phyloP scores from a whole-genome alignment of 257 asterid species.

The Mitragyna speciosa region DNA sequence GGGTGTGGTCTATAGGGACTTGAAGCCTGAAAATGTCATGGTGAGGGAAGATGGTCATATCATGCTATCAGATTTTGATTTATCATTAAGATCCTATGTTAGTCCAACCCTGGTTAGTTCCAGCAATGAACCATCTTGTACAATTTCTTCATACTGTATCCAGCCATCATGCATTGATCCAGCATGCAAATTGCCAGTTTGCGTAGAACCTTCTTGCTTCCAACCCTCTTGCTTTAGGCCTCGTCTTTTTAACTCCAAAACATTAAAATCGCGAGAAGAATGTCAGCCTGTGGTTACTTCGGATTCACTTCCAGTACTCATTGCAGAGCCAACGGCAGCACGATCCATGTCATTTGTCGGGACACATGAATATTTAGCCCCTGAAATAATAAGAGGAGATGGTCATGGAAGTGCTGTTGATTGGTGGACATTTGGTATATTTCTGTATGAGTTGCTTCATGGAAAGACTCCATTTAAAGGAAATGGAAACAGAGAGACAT shows the following conservation, averaged over 20 bases:
- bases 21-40: conserved; percentile 89
- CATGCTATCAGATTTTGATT: conserved; percentile 90
- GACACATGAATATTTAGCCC: conserved; percentile 90
- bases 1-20: conserved; percentile 90
- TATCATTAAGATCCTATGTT: conserved; percentile 72
- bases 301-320: conserved; percentile 61
- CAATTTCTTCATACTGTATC: conserved; percentile 69
- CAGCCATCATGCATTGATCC: conserved; percentile 79
- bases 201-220: conserved; percentile 78
- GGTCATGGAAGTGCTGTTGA: conserved; percentile 98
- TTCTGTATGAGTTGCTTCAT: conserved; percentile 77
- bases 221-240: conserved; percentile 89
- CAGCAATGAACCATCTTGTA: conserved; percentile 43
- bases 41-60: conserved; percentile 95
- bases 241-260: conserved; percentile 56
- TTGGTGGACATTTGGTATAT: conserved; percentile 94
- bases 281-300: conserved; percentile 29
- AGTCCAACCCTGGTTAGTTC: conserved; percentile 75
- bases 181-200: conserved; percentile 66
- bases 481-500: conserved; percentile 72
- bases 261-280: conserved; percentile 40
- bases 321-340: conserved; percentile 87
- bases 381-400: conserved; percentile 91
- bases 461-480: conserved; percentile 94
- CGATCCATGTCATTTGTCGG: conserved; percentile 95